Base-by-base conservation (phyloP, 805 yeast genomes). In the Blastobotrys chiropterorum region DNA sequence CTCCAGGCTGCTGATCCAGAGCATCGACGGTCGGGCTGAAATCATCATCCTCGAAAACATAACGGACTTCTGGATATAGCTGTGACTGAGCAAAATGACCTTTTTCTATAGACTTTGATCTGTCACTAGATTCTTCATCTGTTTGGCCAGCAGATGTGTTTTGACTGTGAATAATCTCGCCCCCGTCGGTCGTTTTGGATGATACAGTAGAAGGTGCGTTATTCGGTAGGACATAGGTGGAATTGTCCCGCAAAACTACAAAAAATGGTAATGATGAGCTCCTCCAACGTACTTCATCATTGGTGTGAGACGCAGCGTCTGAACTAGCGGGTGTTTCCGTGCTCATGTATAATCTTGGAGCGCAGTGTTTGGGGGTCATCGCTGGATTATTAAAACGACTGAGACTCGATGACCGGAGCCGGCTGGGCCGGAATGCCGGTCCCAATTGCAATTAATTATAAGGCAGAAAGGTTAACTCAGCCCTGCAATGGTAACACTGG, bases 11-110 rank as follows among this genome's bases (percentile, higher is more conserved):
- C 42, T 64, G 63, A 31, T 68, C 66, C 16, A 60, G 53, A 6
- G 59, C 60, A 44, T 66, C 70, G n/a, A 59, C 47, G n/a, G 67
- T 62, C 14, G 69, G 67, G 7, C 58, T 53, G 53, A 67, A 66
- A 40, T 59, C 62, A 58, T 70, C 74, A 55, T 70, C 73, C 1
- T 55, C 53, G 49, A 67, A 70, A 11, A 70, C 62, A 46, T 68
- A 68, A 49, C 63, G 68, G 6, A 70, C 67, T 34, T 66, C 69
- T 3, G 74, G 74, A 53, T 70, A 67, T 39, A 64, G 38, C 3
- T n/a, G 47, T 11, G 31, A 16, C n/a, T 38, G 52, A 16, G 41
- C 8, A n/a, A 16, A 41, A 40, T 44, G 19, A 26, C 30, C 43
- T 38, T n/a, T 22, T 8, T 14, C 26, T 3, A 39, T 16, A 4